Base-by-base conservation (phyloP, 352 stramenopile genomes). In the Phytophthora melonis region DNA sequence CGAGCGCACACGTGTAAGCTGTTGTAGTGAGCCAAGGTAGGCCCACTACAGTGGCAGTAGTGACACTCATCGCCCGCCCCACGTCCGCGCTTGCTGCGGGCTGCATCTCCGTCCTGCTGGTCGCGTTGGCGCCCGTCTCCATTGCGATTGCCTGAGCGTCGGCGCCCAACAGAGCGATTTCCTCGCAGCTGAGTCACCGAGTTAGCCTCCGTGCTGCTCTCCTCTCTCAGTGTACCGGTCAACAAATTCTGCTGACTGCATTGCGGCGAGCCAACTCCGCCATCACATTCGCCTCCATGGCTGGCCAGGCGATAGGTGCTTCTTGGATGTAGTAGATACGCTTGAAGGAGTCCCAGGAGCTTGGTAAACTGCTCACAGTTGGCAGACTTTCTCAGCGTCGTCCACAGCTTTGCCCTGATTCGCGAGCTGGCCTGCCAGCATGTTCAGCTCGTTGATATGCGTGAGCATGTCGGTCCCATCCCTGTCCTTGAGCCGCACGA, bases 261-360 rank as follows among this genome's bases (percentile, higher is more conserved):
- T 62, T 62, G 39, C 41, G 41, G 9, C 41, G 14, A 13, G 56
- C 23, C 0, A 27, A 49, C 18, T 72, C 45, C 0, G 56, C 32
- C 65, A 72, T 62, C 16, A 66, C 57, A 30, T 60, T 65, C 1
- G 36, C 19, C 27, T 62, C 47, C 49, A 72, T 66, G 9, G 47
- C 10, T 16, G 11, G 3, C 65, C 65, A 66, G 2, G 65, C 3
- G 14, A 72, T 65, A 6, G 57, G 34, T 6, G 23, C 43, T 16
- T 72, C 57, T 54, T 72, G 57, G n/a, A 66, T 72, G 65, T 62
- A 63, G 57, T 66, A 62, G 1, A 66, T 61, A n/a, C 45, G 57
- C 39, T 66, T 63, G 39, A 66, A 66, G 1, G 36, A 64, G 5
- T 56, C 34, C 65, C 65, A 71, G 1, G 56, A 61, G 7, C 16